Base-by-base conservation (phyloP, 352 stramenopile genomes). In the Phytophthora tubulina region DNA sequence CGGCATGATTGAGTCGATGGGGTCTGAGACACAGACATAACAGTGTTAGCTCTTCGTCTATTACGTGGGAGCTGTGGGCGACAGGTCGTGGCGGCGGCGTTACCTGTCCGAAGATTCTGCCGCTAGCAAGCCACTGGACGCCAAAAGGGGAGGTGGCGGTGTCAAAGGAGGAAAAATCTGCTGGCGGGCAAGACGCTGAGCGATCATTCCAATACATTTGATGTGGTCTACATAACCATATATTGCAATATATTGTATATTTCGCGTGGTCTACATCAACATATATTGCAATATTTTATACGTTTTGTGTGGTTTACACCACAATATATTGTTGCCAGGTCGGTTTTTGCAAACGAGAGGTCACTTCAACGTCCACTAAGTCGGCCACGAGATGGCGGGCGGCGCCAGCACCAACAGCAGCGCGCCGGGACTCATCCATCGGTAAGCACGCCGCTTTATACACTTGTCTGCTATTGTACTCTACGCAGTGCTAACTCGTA, bases 341-440 rank as follows among this genome's bases (percentile, higher is more conserved):
- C 31, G 36, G 50, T 72, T 67, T 60, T 13, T 3, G 11, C 52
- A 61, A 65, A 52, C 36, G 41, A 21, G 9, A 35, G 21, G 48
- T 42, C 46, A 58, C 62, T 76, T 76, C 62, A 72, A 76, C 49
- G 17, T 39, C 32, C n/a, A 27, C 39, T 13, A 3, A 7, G 41
- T 13, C 11, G 6, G 56, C n/a, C 21, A 73, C 21, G 21, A 27
- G 21, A 27, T 76, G 63, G 11, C 63, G 35, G 72, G 60, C 42
- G 63, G 55, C 42, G 65, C 17, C 8, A 58, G 41, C 30, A 67
- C 31, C 14, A 67, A n/a, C 15, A 72, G 63, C 49, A 76, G 56
- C 51, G 76, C 68, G 32, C 79, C 82, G 17, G 73, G 79, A 15
- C 80, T 92, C 49, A 76, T 92, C 35, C 82, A 87, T 63, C 77